These are phyloP conservation scores for Ganoderma multipileum DNA, from an alignment of 1,284 basidiomycete genomes.

Conservation along the genomic window DNA sequence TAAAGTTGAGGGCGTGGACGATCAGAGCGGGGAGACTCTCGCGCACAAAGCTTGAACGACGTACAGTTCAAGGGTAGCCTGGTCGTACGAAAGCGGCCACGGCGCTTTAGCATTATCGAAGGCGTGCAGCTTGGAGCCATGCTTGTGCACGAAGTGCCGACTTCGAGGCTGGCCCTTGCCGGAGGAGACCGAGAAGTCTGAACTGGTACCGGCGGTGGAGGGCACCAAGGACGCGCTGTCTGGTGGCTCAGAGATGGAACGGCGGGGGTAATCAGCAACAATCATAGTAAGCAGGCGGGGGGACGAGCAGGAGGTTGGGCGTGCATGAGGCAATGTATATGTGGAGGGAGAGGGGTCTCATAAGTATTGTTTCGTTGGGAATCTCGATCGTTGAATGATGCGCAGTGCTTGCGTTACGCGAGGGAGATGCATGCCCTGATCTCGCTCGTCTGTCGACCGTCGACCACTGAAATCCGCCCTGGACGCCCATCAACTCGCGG, in stretches of 20 bases:
- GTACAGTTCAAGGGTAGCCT: constrained; percentile 66
- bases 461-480: not conserved
- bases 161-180: constrained; percentile 11
- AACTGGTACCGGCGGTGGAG: constrained; percentile 2
- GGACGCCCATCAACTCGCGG: not conserved
- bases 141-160: constrained; percentile 55
- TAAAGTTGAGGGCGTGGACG: constrained; percentile 39
- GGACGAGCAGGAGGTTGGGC: not conserved
- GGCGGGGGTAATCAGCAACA: constrained; percentile 6
- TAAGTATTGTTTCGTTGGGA: constrained; percentile 1
- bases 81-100: constrained; percentile 71
- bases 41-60: constrained; percentile 30
- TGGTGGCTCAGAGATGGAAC: constrained; percentile 11
- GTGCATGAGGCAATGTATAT: constrained; percentile 1
- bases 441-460: not conserved
- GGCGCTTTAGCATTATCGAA: constrained; percentile 75
- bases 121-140: constrained; percentile 67
- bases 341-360: constrained; percentile 9
- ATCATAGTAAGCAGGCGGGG: constrained; percentile 11
- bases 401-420: not conserved
- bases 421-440: not conserved
- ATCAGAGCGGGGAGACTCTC: not conserved
- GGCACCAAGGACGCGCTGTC: not conserved
- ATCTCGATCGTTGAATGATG: constrained; percentile 5
- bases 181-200: not conserved